Evolutionary conservation across 2,329 filamentous ascomycete species (phyloP), one percentile per base, ranked within the genome.

Genomic region (Venturia oleaginea): DNA sequence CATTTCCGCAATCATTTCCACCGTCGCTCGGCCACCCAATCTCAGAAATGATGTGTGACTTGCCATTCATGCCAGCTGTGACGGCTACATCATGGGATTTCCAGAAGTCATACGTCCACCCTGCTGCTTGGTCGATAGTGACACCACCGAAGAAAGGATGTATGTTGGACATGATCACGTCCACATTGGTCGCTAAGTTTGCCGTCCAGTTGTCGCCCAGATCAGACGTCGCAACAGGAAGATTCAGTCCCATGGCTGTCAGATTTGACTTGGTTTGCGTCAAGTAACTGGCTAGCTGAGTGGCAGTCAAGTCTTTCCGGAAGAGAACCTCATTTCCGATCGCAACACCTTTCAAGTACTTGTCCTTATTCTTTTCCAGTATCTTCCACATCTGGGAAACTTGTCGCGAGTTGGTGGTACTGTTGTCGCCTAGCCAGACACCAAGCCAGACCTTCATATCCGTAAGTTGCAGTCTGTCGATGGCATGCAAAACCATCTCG

Each of bases 91-190:
- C 87, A 65, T 92, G 81, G 11, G 76, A 78, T 55, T 88, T 77
- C 89, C 92, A 97, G 77, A 97, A 97, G 19, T 76, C 76, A 77
- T 81, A 90, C 0, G 93, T 96, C 93, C 93, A 97, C 8, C 73
- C 77, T 0, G 92, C 87, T 0, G 91, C 91, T 1, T 83, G 74
- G 2, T 84, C 78, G 2, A 86, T 87, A 0, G 83, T 79, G 15
- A 91, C 85, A 59, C 93, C 93, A 0, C 87, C 89, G 72, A 97
- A 97, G 81, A 97, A 97, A 0, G 94, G 93, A 73, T 97, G 94
- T 64, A 97, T 90, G 73, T 97, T 97, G 69, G 91, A 89, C 92
- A 97, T 97, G 76, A 97, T 86, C 71, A 90, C 87, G 75, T 97
- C 92, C 51, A 91, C 89, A 62, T 85, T 81, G 4, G 77, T 70